Evolutionary conservation across 768 basidiomycete species (phyloP).

Genomic region (Nevesoporus exiguus): DNA sequence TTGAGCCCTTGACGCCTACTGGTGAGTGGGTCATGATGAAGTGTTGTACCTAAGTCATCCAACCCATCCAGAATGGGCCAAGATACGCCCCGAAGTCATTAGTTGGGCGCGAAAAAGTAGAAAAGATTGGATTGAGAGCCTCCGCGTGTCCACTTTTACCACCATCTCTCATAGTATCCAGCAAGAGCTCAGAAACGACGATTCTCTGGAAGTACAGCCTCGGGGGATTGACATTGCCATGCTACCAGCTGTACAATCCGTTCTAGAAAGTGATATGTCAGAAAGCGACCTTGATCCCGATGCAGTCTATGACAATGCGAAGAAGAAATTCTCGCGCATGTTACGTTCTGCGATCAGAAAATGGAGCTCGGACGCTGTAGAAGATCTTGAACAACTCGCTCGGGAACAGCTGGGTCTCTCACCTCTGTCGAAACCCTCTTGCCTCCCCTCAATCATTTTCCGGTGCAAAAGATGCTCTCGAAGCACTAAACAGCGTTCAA

Average conservation of each 20-base stretch:
- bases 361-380: constrained; percentile 10
- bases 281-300: background rate
- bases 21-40: constrained; percentile 1
- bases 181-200: background rate
- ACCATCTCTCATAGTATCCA: background rate
- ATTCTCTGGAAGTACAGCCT: constrained; percentile 1
- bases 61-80: constrained; percentile 5
- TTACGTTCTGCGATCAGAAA: background rate
- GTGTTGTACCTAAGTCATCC: background rate
- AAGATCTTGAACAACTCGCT: constrained; percentile 8
- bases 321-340: background rate
- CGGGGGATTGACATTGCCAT: constrained; percentile 1
- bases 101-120: background rate
- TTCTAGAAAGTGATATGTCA: background rate
- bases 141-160: too few species aligned
- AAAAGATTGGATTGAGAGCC: background rate
- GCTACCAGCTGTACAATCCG: background rate
- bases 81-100: constrained; percentile 2
- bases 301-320: background rate
- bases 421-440: constrained; percentile 3
- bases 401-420: background rate
- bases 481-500: background rate
- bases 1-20: background rate
- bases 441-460: constrained; percentile 9
- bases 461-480: constrained; percentile 4